Conservation (phyloP, 2,329 filamentous ascomycete species). For the Apiospora marii region DNA sequence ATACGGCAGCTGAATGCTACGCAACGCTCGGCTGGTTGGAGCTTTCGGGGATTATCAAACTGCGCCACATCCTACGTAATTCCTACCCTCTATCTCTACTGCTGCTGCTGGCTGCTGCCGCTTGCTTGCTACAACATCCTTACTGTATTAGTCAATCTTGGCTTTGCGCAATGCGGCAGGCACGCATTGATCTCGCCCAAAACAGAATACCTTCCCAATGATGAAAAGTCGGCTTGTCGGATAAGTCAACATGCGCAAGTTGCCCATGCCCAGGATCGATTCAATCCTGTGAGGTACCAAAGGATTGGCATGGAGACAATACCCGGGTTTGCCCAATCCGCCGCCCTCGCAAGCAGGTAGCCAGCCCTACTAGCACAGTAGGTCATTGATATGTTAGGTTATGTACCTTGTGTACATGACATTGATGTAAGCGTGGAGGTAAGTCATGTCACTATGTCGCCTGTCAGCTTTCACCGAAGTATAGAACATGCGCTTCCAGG, state of each 20-base stretch:
- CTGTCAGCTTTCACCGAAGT: background rate
- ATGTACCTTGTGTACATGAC: too few species aligned
- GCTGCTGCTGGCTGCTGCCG: too few species aligned
- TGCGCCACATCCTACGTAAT: constrained; percentile 12
- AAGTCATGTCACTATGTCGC: too few species aligned
- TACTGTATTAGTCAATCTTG: background rate
- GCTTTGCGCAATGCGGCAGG: background rate
- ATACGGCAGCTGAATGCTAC: constrained; percentile 11
- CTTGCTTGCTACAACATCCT: constrained; percentile 1
- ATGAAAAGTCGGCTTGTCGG: background rate
- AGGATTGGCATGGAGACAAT: background rate
- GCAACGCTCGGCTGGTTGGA: constrained; percentile 1
- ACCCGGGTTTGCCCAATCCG: background rate
- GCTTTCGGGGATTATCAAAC: constrained; percentile 7
- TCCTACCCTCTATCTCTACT: background rate
- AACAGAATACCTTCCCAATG: background rate
- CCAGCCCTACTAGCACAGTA: too few species aligned
- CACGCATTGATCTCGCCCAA: background rate
- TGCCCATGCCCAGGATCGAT: background rate
- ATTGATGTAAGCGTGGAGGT: too few species aligned
- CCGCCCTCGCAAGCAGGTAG: background rate
- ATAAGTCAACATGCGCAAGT: background rate
- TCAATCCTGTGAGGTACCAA: background rate
- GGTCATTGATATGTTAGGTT: too few species aligned
- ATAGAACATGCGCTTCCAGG: background rate